Conservation (phyloP, 106 monocot species). For the Phalaenopsis equestris region DNA sequence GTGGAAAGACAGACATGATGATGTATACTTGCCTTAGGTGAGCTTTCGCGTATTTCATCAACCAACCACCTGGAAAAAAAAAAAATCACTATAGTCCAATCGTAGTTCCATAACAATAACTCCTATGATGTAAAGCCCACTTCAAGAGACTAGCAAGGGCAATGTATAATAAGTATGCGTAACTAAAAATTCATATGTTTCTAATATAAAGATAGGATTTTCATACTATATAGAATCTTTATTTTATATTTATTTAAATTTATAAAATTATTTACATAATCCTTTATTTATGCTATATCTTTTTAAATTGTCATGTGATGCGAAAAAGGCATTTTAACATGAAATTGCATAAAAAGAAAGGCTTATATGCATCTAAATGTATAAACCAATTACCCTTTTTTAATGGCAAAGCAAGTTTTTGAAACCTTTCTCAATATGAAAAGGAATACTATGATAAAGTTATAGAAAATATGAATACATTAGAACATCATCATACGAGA, state of each 20-base stretch:
- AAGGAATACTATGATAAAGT: neutral
- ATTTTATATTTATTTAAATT: no score
- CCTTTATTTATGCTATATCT: no score
- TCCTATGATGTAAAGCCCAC: neutral
- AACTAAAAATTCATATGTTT: no score
- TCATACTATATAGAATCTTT: no score
- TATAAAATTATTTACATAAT: no score
- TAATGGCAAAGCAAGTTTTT: neutral
- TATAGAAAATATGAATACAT: neutral
- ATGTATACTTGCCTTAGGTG: slow-evolving; percentile 56
- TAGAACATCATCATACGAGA: neutral
- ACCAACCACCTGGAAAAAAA: slow-evolving; percentile 71
- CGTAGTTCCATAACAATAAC: neutral
- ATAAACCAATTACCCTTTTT: neutral
- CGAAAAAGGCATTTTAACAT: neutral
- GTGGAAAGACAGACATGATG: neutral
- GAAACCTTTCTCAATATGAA: neutral
- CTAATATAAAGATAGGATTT: no score
- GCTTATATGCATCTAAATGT: neutral
- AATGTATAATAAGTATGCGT: no score
- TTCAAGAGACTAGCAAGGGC: neutral
- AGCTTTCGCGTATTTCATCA: slow-evolving; percentile 85
- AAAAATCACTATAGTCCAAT: neutral
- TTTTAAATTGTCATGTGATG: neutral
- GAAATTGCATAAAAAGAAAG: neutral